These are phyloP conservation scores for Trapa incisa DNA, from an alignment of 345 rosid genomes.

Conservation along the genomic window DNA sequence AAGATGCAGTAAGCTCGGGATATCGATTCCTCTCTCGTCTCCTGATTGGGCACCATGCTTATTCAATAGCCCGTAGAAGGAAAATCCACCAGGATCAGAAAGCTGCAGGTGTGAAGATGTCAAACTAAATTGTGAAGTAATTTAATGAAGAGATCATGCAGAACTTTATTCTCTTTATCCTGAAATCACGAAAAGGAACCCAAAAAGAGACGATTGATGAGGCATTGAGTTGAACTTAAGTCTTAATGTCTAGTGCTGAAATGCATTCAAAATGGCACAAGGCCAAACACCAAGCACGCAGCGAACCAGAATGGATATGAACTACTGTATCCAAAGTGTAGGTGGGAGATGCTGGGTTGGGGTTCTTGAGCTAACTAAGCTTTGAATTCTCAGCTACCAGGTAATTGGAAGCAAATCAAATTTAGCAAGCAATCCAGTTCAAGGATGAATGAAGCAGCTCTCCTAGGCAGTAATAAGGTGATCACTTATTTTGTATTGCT, in stretches of 20 bases:
- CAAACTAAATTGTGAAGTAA: too few relatives aligned
- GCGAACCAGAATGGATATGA: too few relatives aligned
- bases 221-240: too few relatives aligned
- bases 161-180: too few relatives aligned
- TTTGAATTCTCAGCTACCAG: background rate
- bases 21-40: background rate
- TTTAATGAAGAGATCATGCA: too few relatives aligned
- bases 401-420: background rate
- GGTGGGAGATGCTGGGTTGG: too few relatives aligned
- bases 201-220: too few relatives aligned
- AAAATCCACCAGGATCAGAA: background rate
- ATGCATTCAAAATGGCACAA: too few relatives aligned
- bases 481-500: conserved; percentile 40
- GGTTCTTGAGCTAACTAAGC: background rate
- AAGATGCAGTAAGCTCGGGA: background rate
- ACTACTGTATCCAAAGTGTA: too few relatives aligned
- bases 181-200: too few relatives aligned
- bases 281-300: too few relatives aligned
- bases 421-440: background rate
- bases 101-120: background rate
- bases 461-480: background rate
- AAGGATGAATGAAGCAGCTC: background rate
- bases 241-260: too few relatives aligned
- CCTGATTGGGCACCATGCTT: background rate
- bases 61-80: background rate